Evolutionary conservation across 441 rosid species (phyloP).

Genomic region (Biscutella laevigata): DNA sequence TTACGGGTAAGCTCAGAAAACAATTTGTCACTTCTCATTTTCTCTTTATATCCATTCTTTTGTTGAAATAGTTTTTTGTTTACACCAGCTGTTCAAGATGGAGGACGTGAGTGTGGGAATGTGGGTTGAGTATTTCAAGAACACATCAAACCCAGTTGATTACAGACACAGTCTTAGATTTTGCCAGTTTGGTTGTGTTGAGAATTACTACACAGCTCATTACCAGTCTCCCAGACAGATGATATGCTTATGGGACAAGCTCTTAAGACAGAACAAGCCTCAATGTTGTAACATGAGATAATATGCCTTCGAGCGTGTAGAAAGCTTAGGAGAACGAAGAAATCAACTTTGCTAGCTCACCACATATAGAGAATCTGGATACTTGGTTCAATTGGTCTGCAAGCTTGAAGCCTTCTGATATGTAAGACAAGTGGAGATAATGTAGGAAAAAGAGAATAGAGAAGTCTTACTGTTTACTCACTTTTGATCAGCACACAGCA

Average conservation of each 20-base stretch:
- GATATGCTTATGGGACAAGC: slow-evolving; percentile 79
- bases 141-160: slow-evolving; percentile 63
- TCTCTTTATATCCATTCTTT: background rate
- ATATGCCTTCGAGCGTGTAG: slow-evolving; percentile 5
- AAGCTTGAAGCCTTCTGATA: slow-evolving; percentile 9
- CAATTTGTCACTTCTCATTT: background rate
- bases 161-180: slow-evolving; percentile 72
- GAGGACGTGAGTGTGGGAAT: slow-evolving; percentile 97
- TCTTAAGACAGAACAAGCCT: slow-evolving; percentile 43
- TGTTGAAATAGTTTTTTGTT: background rate
- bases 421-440: background rate
- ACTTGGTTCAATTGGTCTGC: slow-evolving; percentile 1
- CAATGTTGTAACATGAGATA: slow-evolving; percentile 78
- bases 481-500: background rate
- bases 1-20: slow-evolving; percentile 49
- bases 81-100: slow-evolving; percentile 82
- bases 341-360: slow-evolving; percentile 20
- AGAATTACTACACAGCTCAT: slow-evolving; percentile 81
- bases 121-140: slow-evolving; percentile 89
- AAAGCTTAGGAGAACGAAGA: slow-evolving; percentile 9
- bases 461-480: too few species aligned
- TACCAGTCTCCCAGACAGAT: slow-evolving; percentile 96
- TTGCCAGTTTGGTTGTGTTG: slow-evolving; percentile 89
- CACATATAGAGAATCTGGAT: slow-evolving; percentile 5
- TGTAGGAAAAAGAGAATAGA: slow-evolving; percentile 6